A percentile compares a stretch with the other conserved stretches of the same genome.
These are phyloP conservation scores for Waltiozyma sp. DNA, from an alignment of 1,139 yeast species.

Conservation along the genomic window DNA sequence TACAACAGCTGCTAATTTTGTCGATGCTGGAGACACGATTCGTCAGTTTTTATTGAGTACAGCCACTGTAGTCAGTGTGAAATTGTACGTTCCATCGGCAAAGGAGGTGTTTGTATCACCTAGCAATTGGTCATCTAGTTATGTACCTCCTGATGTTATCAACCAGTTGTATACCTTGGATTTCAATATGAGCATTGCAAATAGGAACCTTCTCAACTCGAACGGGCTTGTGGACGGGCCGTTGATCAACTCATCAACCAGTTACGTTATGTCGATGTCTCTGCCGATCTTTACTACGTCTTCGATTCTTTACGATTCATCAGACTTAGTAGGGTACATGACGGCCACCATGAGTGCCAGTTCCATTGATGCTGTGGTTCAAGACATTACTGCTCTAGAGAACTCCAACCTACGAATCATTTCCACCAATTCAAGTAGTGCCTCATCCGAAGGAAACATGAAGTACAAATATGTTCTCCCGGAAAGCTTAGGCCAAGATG, in stretches of 20 bases:
- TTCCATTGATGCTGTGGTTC: constrained; percentile 37
- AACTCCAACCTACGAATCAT: constrained; percentile 27
- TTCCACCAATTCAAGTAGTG: constrained; percentile 2
- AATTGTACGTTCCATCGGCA: constrained; percentile 49
- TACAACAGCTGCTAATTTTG: constrained; percentile 37
- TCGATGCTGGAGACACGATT: constrained; percentile 28
- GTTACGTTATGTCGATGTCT: constrained; percentile 28
- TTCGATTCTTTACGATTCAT: constrained; percentile 51
- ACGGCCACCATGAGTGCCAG: constrained; percentile 55
- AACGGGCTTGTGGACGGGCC: constrained; percentile 52
- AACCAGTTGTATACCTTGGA: constrained; percentile 41
- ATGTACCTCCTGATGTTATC: constrained; percentile 21
- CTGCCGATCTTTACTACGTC: constrained; percentile 56
- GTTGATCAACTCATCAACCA: constrained; percentile 26
- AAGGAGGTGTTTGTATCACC: constrained; percentile 27
- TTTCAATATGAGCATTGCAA: constrained; percentile 28
- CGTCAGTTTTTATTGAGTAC: constrained; percentile 56
- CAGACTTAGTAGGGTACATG: constrained; percentile 60
- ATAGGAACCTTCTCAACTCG: constrained; percentile 27
- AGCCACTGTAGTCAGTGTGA: constrained; percentile 52
- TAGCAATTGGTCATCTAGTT: constrained; percentile 26
- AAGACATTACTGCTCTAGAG: constrained; percentile 31
- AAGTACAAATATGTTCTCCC: constrained; percentile 31
- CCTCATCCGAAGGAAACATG: constrained; percentile 18
- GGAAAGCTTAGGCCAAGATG: neutral